A percentile compares a stretch with the other conserved stretches of the same genome.
Evolutionary conservation across 2,329 filamentous ascomycete species (phyloP).

Genomic region (Arthrobotrys sphaeroides): DNA sequence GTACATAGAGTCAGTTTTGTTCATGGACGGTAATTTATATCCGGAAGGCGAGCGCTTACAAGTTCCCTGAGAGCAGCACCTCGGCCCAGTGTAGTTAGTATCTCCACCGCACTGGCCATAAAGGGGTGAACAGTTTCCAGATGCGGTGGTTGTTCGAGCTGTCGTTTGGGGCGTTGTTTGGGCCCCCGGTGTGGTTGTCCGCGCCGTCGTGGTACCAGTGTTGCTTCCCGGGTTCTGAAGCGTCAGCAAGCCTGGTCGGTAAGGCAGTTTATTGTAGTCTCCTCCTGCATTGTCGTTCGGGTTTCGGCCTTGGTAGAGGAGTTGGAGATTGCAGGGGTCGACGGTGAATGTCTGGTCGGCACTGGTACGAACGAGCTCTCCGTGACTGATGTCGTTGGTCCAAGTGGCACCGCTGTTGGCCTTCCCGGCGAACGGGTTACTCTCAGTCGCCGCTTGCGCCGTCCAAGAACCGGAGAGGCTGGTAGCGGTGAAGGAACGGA

Average conservation of each 20-base stretch:
- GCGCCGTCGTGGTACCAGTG: slow-evolving; percentile 11
- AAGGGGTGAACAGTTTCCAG: slow-evolving; percentile 16
- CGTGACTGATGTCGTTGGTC: slow-evolving; percentile 74
- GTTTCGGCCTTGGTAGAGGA: slow-evolving; percentile 71
- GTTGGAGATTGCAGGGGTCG: slow-evolving; percentile 72
- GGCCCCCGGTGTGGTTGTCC: background rate
- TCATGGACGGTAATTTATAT: no score
- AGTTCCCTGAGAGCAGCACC: slow-evolving; percentile 26
- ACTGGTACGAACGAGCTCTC: slow-evolving; percentile 69
- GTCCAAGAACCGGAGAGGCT: slow-evolving; percentile 70
- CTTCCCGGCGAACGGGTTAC: slow-evolving; percentile 71
- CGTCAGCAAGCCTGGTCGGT: slow-evolving; percentile 68
- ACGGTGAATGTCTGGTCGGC: slow-evolving; percentile 72
- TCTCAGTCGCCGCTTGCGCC: slow-evolving; percentile 63
- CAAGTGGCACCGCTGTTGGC: slow-evolving; percentile 72
- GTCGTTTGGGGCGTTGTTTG: background rate
- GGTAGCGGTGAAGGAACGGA: slow-evolving; percentile 73
- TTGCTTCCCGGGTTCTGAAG: slow-evolving; percentile 58
- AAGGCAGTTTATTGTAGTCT: slow-evolving; percentile 67
- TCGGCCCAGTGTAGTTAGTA: slow-evolving; percentile 27
- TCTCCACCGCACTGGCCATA: slow-evolving; percentile 44
- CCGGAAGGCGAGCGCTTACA: slow-evolving; percentile 29
- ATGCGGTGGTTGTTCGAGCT: background rate
- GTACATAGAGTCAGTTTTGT: background rate
- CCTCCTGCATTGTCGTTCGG: slow-evolving; percentile 61